Percentiles rank a stretch among this genome's conserved stretches.
Evolutionary conservation across 2,329 filamentous ascomycete genomes (phyloP).

Genomic region (Microdochium paspali): DNA sequence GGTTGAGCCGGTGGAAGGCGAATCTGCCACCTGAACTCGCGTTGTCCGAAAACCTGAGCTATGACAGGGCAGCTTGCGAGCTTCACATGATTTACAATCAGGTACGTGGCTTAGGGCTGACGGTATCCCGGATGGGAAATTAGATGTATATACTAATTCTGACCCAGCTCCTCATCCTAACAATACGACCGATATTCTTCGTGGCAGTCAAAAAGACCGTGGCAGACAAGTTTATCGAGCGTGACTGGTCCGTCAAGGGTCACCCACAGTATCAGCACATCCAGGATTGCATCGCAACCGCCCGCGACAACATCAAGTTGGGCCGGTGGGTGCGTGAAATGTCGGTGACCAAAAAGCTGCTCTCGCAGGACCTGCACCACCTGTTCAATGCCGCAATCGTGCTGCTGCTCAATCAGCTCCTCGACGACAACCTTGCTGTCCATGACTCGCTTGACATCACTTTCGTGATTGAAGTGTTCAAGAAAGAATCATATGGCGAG

Average conservation of each 20-base stretch:
- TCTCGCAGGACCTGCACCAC: constrained; percentile 35
- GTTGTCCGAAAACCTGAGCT: constrained; percentile 23
- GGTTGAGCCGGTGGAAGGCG: constrained; percentile 31
- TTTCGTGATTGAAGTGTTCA: constrained; percentile 31
- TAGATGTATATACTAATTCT: background rate
- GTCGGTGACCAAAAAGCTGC: constrained; percentile 26
- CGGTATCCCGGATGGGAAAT: background rate
- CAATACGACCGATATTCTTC: constrained; percentile 37
- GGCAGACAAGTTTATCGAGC: constrained; percentile 26
- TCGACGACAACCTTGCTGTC: constrained; percentile 21
- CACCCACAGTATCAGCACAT: constrained; percentile 20
- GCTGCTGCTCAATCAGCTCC: constrained; percentile 34
- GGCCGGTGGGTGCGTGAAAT: constrained; percentile 28
- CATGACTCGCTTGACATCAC: constrained; percentile 22
- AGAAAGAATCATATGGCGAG: constrained; percentile 25
- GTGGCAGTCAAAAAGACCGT: constrained; percentile 35
- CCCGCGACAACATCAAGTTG: constrained; percentile 33
- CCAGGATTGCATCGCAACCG: constrained; percentile 30
- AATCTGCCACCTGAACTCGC: constrained; percentile 26
- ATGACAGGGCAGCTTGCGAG: constrained; percentile 31
- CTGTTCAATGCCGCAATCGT: constrained; percentile 41
- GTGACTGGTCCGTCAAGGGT: constrained; percentile 14
- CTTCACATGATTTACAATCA: constrained; percentile 41
- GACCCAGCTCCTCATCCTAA: constrained; percentile 36
- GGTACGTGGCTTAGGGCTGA: constrained; percentile 10